Evolutionary conservation across 495 filamentous ascomycete species (phyloP).

Genomic region (Cetradonia linearis): DNA sequence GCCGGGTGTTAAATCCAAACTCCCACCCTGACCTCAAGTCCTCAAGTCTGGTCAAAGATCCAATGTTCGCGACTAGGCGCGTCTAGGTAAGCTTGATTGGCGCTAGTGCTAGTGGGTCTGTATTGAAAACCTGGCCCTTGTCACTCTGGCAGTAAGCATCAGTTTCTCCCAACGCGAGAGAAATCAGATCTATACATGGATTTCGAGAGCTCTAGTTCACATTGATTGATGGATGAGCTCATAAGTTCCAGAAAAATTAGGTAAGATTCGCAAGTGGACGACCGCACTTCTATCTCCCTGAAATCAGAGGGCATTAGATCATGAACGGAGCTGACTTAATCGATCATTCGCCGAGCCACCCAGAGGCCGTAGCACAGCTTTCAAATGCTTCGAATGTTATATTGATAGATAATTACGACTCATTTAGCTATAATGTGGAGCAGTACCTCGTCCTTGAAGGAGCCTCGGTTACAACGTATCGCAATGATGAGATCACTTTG

Average conservation of each 20-base stretch:
- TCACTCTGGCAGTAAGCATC: not conserved
- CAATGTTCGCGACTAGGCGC: constrained; percentile 6
- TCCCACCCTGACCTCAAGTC: not conserved
- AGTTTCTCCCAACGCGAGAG: not conserved
- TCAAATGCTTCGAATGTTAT: constrained; percentile 78
- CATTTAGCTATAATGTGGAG: constrained; percentile 71
- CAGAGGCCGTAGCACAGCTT: constrained; percentile 55
- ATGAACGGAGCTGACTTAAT: constrained; percentile 50
- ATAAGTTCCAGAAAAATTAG: not conserved
- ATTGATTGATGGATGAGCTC: not conserved
- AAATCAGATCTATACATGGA: not conserved
- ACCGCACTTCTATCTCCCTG: not conserved
- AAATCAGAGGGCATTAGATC: not conserved
- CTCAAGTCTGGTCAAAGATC: not conserved
- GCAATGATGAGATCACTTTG: constrained; percentile 84
- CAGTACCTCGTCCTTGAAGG: constrained; percentile 95
- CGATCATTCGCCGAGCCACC: constrained; percentile 79
- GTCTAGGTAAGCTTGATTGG: constrained; percentile 2
- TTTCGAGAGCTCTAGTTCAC: not conserved
- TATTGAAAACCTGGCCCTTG: not conserved
- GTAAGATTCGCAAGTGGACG: not conserved
- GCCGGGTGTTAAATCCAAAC: constrained; percentile 1
- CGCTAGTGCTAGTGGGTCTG: not conserved
- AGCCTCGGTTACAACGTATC: constrained; percentile 73
- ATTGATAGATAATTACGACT: constrained; percentile 98